Evolutionary conservation across 2,329 filamentous ascomycete genomes (phyloP).

Genomic region (Fusarium sp.): DNA sequence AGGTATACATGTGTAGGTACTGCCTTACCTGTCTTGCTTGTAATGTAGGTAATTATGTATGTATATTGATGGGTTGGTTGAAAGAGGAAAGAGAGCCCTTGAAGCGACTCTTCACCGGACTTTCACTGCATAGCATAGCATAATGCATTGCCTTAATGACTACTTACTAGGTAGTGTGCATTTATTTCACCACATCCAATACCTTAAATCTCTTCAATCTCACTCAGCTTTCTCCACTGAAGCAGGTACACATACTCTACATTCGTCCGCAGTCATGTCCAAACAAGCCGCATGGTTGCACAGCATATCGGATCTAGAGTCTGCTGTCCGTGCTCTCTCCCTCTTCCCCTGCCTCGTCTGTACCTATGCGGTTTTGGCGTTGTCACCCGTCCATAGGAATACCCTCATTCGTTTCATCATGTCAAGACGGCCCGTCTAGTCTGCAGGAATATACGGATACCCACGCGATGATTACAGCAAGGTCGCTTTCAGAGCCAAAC

Average conservation of each 20-base stretch:
- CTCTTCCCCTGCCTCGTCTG: background rate
- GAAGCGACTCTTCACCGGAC: background rate
- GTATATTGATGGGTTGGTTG: background rate
- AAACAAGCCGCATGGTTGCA: slow-evolving; percentile 27
- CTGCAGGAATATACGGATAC: slow-evolving; percentile 21
- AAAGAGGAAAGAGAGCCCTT: slow-evolving; percentile 9
- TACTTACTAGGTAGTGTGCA: background rate
- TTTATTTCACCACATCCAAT: slow-evolving; percentile 12
- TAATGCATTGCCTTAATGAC: background rate
- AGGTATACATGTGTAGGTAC: background rate
- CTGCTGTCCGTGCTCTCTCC: background rate
- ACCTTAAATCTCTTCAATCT: slow-evolving; percentile 23
- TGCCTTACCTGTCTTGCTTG: background rate
- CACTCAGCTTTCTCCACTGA: slow-evolving; percentile 28
- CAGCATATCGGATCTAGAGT: slow-evolving; percentile 9
- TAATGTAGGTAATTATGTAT: background rate
- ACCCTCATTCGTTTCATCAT: background rate
- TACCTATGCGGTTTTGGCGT: slow-evolving; percentile 5
- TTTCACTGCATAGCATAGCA: background rate
- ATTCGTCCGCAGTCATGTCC: slow-evolving; percentile 17
- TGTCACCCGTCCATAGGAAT: background rate
- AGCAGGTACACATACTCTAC: slow-evolving; percentile 10
- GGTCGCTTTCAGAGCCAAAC: slow-evolving; percentile 2
- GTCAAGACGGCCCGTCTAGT: slow-evolving; percentile 7
- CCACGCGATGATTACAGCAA: slow-evolving; percentile 10